phyloP scores from a whole-genome alignment of 1,284 basidiomycete genomes.

The Thelephora terrestris region DNA sequence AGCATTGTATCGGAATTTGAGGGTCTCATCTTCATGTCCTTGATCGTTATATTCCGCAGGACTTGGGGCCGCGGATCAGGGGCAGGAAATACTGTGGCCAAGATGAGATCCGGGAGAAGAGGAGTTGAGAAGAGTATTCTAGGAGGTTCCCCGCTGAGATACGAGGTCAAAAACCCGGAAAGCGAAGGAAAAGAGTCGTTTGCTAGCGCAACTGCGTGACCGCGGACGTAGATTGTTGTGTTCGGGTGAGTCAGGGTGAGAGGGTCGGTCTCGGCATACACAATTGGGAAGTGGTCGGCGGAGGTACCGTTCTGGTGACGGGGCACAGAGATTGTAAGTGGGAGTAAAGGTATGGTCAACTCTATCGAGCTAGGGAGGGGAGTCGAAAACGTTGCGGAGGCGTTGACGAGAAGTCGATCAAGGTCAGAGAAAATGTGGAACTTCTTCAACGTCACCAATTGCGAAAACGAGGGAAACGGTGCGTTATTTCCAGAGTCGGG shows the following conservation, averaged over 20 bases:
- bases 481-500: slow-evolving; percentile 43
- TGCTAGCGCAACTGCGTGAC: slow-evolving; percentile 47
- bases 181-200: slow-evolving; percentile 35
- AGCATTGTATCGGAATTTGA: slow-evolving; percentile 32
- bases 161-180: slow-evolving; percentile 50
- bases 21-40: slow-evolving; percentile 60
- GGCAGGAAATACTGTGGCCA: slow-evolving; percentile 50
- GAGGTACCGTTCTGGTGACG: slow-evolving; percentile 13
- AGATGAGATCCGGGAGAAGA: slow-evolving; percentile 34
- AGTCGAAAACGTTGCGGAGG: slow-evolving; percentile 48
- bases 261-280: slow-evolving; percentile 41
- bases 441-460: slow-evolving; percentile 47
- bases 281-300: slow-evolving; percentile 32
- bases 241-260: slow-evolving; percentile 58
- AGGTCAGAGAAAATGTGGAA: slow-evolving; percentile 44
- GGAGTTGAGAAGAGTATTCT: slow-evolving; percentile 48
- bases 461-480: slow-evolving; percentile 43
- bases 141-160: slow-evolving; percentile 45
- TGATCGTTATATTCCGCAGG: slow-evolving; percentile 58
- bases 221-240: slow-evolving; percentile 46
- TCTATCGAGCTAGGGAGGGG: slow-evolving; percentile 39
- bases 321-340: slow-evolving; percentile 50
- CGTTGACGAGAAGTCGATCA: slow-evolving; percentile 35
- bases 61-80: slow-evolving; percentile 51
- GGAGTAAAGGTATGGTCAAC: slow-evolving; percentile 41